Conservation (phyloP, 108 stramenopile genomes). For the Skeletonema grethae region DNA sequence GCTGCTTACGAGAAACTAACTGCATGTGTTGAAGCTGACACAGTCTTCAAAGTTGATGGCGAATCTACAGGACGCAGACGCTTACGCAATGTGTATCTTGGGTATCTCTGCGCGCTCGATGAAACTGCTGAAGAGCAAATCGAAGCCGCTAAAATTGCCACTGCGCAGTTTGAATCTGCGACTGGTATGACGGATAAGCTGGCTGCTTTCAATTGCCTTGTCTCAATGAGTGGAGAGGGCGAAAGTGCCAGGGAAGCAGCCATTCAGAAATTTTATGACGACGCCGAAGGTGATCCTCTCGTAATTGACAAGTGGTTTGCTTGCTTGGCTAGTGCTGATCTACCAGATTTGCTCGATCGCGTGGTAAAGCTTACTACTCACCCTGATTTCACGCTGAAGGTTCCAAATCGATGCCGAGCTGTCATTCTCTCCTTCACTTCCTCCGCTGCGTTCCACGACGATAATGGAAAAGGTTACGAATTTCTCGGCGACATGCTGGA, state of each 20-base stretch:
- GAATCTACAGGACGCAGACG: slow-evolving; percentile 66
- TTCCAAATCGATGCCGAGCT: slow-evolving; percentile 93
- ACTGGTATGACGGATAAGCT: slow-evolving; percentile 92
- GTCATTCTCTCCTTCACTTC: slow-evolving; percentile 80
- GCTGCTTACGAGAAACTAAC: slow-evolving; percentile 70
- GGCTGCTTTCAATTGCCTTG: slow-evolving; percentile 80
- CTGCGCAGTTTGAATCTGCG: slow-evolving; percentile 71
- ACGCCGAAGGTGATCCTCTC: slow-evolving; percentile 81
- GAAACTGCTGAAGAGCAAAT: slow-evolving; percentile 69
- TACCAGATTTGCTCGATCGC: slow-evolving; percentile 69
- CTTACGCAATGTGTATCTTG: slow-evolving; percentile 80
- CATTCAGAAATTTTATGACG: slow-evolving; percentile 70
- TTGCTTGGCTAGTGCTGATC: slow-evolving; percentile 75
- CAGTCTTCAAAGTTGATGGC: slow-evolving; percentile 66
- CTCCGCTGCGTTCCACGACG: slow-evolving; percentile 83
- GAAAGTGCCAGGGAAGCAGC: slow-evolving; percentile 53
- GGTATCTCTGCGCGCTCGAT: slow-evolving; percentile 68
- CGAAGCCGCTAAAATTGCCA: slow-evolving; percentile 59
- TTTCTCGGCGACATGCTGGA: slow-evolving; percentile 84
- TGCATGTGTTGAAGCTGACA: slow-evolving; percentile 44
- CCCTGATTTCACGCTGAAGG: slow-evolving; percentile 89
- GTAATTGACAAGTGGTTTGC: slow-evolving; percentile 92
- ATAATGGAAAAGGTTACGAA: slow-evolving; percentile 83
- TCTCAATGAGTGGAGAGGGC: slow-evolving; percentile 78
- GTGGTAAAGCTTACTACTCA: slow-evolving; percentile 69